Base-by-base conservation (phyloP, 768 basidiomycete genomes). In the Guyanaporus albipodus region DNA sequence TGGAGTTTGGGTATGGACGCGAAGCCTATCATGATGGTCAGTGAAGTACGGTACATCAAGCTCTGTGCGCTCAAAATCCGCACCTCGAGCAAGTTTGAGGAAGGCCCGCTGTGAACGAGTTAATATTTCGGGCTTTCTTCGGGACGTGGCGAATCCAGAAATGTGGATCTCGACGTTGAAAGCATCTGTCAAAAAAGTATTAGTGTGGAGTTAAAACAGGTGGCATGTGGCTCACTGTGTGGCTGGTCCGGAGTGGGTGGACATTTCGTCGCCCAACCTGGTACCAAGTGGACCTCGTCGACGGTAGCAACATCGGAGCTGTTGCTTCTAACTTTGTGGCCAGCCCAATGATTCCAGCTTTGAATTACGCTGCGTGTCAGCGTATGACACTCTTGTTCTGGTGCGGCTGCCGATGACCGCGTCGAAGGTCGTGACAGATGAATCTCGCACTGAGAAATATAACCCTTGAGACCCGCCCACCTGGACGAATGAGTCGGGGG, bases 21-120 rank as follows among this genome's bases (percentile, higher is more conserved):
- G 59, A 86, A 89, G 9, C 81, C 89, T 91, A 46, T 12, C 29
- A 28, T 23, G 14, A 29, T 28, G 35, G 37, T 52, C 34, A 55
- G 45, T 29, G n/a, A 12, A 35, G 38, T 36, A 34, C 38, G 18
- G 9, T 17, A 27, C 15, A 18, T 52, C 31, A 8, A 37, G n/a
- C 6, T 4, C 12, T 23, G 21, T 36, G 17, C 21, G 43, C 24
- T 42, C 33, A 32, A 31, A 23, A 15, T 10, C 22, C 56, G 46
- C 55, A 90, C 91, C 73, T 75, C 84, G 89, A 9, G 91, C 92
- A 27, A 93, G 62, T 11, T 75, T 75, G 31, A 92, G 72, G 55
- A 94, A 87, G 1, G 87, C 80, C 12, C 78, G 75, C 50, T 92
- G 90, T 1, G 88, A 79, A 5, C 90, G 81, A 45, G 81, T 83